These are phyloP conservation scores for Tylopilus balloui DNA, from an alignment of 768 basidiomycete species.

Conservation along the genomic window DNA sequence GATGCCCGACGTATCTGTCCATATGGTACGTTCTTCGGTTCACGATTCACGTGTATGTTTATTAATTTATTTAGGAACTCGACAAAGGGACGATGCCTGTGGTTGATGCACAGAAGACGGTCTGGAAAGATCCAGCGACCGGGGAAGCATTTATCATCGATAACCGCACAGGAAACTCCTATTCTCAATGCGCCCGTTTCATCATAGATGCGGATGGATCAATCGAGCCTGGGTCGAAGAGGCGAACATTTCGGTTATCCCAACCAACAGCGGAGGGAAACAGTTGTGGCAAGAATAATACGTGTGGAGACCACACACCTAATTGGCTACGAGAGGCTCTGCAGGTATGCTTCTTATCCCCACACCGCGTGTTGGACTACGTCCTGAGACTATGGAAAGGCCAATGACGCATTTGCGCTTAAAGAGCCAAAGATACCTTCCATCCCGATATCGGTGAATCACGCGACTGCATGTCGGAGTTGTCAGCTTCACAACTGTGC, in stretches of 20 bases:
- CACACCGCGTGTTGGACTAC: slow-evolving; percentile 1
- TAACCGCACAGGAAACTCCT: slow-evolving; percentile 65
- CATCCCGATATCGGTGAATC: slow-evolving; percentile 14
- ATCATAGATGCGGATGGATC: slow-evolving; percentile 5
- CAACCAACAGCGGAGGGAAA: slow-evolving; percentile 4
- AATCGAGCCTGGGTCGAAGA: slow-evolving; percentile 6
- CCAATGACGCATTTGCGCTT: slow-evolving; percentile 51
- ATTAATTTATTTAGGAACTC: slow-evolving; percentile 8
- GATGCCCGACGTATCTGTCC: slow-evolving; percentile 7
- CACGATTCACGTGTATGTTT: slow-evolving; percentile 4
- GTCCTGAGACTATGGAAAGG: slow-evolving; percentile 33
- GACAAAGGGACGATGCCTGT: slow-evolving; percentile 18
- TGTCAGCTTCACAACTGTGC: slow-evolving; percentile 7
- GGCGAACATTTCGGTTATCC: slow-evolving; percentile 14
- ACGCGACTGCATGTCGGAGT: slow-evolving; percentile 9
- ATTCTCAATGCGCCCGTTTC: slow-evolving; percentile 29
- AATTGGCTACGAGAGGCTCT: slow-evolving; percentile 63
- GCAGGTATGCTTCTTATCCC: slow-evolving; percentile 37
- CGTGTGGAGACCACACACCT: slow-evolving; percentile 36
- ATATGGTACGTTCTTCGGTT: slow-evolving; percentile 19
- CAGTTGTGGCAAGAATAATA: slow-evolving; percentile 4
- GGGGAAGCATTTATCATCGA: slow-evolving; percentile 59
- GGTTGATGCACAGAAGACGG: slow-evolving; percentile 27
- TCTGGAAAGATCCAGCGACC: slow-evolving; percentile 64
- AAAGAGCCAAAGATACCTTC: slow-evolving; percentile 47